Percentiles rank a stretch among this genome's conserved stretches.
Evolutionary conservation across 2,329 filamentous ascomycete species (phyloP).

Genomic region (Lasiodiplodia sp.): DNA sequence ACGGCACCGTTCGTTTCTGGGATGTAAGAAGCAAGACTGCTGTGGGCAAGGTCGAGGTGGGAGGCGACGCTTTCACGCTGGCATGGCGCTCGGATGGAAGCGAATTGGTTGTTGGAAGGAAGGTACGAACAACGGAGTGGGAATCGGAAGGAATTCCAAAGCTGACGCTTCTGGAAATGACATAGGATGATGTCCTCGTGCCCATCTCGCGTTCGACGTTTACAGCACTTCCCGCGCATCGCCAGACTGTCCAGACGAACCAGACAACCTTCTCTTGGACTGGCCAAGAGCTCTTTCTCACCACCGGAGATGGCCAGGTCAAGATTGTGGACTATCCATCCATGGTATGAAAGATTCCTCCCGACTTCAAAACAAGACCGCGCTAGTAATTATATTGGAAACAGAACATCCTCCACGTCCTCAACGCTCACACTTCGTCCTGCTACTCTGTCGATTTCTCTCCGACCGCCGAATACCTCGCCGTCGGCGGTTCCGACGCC

Average conservation of each 20-base stretch:
- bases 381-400: background rate
- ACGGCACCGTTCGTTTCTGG: constrained; percentile 81
- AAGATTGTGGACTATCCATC: constrained; percentile 64
- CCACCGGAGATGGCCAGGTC: constrained; percentile 73
- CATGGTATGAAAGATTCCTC: constrained; percentile 40
- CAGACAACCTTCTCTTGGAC: constrained; percentile 78
- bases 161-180: constrained; percentile 1
- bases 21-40: constrained; percentile 77
- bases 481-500: constrained; percentile 77
- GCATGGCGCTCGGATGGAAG: constrained; percentile 74
- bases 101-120: constrained; percentile 74
- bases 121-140: constrained; percentile 57
- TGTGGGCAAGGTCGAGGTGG: constrained; percentile 71
- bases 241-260: constrained; percentile 71
- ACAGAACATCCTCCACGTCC: constrained; percentile 58
- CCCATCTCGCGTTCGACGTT: constrained; percentile 67
- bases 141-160: background rate
- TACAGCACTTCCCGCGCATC: constrained; percentile 64
- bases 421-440: constrained; percentile 76
- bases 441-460: constrained; percentile 74
- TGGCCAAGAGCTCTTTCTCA: constrained; percentile 73
- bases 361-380: constrained; percentile 34
- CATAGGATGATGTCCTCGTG: constrained; percentile 67
- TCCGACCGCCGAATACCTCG: constrained; percentile 74
- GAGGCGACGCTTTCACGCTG: constrained; percentile 73